phyloP scores from a whole-genome alignment of 2,329 filamentous ascomycete species.

The Cadophora sp. region DNA sequence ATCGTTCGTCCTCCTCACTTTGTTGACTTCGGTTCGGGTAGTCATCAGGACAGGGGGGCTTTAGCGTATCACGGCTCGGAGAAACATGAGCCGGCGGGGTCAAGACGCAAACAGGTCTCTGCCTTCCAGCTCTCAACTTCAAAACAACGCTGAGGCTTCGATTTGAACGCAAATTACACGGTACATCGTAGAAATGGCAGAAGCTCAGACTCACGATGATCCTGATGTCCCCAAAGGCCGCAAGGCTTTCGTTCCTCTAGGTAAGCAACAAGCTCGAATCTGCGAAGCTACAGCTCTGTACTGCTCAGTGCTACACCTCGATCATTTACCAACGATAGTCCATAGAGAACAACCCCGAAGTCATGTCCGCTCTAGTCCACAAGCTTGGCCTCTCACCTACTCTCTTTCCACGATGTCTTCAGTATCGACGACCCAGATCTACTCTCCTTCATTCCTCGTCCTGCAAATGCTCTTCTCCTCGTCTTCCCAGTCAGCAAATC shows the following conservation, averaged over 20 bases:
- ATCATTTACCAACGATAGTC: too few species aligned
- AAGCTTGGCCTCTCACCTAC: constrained; percentile 80
- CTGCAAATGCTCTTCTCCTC: constrained; percentile 86
- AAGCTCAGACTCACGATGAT: constrained; percentile 29
- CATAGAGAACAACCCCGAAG: constrained; percentile 83
- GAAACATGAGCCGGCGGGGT: background rate
- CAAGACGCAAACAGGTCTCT: background rate
- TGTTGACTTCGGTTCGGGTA: background rate
- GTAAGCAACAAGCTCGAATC: constrained; percentile 29
- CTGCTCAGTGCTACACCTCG: too few species aligned
- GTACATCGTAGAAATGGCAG: constrained; percentile 22
- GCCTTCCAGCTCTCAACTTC: background rate
- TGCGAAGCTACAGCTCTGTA: background rate
- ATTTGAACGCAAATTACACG: background rate
- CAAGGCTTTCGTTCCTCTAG: constrained; percentile 45
- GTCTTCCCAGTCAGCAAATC: constrained; percentile 86
- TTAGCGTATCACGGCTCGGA: background rate
- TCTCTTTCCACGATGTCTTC: constrained; percentile 92
- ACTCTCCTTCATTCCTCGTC: constrained; percentile 87
- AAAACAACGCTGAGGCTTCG: background rate
- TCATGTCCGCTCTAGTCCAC: constrained; percentile 85
- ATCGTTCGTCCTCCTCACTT: background rate
- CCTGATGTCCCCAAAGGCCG: constrained; percentile 42
- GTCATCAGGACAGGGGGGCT: background rate
- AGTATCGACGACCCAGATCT: constrained; percentile 87